A percentile compares a stretch with the other conserved stretches of the same genome.
These are phyloP conservation scores for Pulveroboletus sp. DNA, from an alignment of 768 basidiomycete species.

Conservation along the genomic window DNA sequence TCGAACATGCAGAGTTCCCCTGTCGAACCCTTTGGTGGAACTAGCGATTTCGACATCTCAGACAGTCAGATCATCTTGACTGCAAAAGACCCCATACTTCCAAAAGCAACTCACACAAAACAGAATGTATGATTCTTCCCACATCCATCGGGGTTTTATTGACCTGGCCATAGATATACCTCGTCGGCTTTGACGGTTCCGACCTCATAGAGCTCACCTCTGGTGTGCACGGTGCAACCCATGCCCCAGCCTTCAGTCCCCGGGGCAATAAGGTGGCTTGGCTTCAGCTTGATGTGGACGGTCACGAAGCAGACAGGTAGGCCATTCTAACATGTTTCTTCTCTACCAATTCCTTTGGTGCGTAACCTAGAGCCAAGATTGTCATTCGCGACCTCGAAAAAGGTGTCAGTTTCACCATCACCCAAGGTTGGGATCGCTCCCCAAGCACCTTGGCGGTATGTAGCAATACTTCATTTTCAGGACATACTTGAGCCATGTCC, in stretches of 20 bases:
- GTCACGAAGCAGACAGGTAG: slow-evolving; percentile 84
- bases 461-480: neutral
- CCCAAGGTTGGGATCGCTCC: slow-evolving; percentile 85
- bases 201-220: slow-evolving; percentile 71
- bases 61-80: slow-evolving; percentile 73
- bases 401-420: slow-evolving; percentile 68
- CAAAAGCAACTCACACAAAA: slow-evolving; percentile 83
- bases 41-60: slow-evolving; percentile 78
- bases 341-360: neutral
- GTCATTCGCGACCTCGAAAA: slow-evolving; percentile 74
- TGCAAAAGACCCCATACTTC: slow-evolving; percentile 77
- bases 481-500: neutral
- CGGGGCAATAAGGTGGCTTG: slow-evolving; percentile 77
- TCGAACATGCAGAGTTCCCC: slow-evolving; percentile 51
- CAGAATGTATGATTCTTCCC: slow-evolving; percentile 56
- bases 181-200: slow-evolving; percentile 56
- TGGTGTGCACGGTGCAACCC: slow-evolving; percentile 81
- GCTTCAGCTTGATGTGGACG: slow-evolving; percentile 85
- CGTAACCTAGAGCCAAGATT: slow-evolving; percentile 57
- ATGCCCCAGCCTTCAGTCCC: slow-evolving; percentile 64
- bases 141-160: neutral
- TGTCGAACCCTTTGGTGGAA: slow-evolving; percentile 85
- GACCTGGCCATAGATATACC: slow-evolving; percentile 54
- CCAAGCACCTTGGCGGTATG: slow-evolving; percentile 33
- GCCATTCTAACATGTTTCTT: neutral